Conservation (phyloP, 345 rosid species). For the Linum tenue region DNA sequence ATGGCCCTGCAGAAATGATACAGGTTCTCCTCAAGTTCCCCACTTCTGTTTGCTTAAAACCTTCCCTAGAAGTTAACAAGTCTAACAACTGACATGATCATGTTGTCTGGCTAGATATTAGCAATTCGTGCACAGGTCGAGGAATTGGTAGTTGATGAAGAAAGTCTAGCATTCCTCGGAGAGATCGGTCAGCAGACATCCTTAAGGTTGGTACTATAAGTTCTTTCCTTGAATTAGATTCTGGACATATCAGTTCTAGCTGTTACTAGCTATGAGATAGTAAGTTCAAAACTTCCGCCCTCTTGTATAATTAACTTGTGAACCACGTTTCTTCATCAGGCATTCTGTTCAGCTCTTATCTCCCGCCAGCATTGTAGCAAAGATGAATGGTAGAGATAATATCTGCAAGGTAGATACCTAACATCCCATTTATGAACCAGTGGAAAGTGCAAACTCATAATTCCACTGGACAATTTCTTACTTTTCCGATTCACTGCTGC, state of each 20-base stretch:
- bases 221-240: too few relatives aligned
- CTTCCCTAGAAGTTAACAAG: neutral
- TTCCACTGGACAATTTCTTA: too few relatives aligned
- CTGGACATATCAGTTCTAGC: too few relatives aligned
- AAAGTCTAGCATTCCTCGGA: slow-evolving; percentile 78
- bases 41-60: neutral
- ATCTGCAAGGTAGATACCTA: slow-evolving; percentile 64
- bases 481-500: too few relatives aligned
- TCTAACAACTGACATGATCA: slow-evolving; percentile 4
- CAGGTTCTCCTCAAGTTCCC: slow-evolving; percentile 40
- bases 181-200: slow-evolving; percentile 80
- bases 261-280: too few relatives aligned
- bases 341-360: slow-evolving; percentile 90
- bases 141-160: slow-evolving; percentile 77
- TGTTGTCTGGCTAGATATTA: slow-evolving; percentile 50
- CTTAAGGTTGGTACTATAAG: slow-evolving; percentile 40
- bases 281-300: too few relatives aligned
- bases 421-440: neutral
- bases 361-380: slow-evolving; percentile 89
- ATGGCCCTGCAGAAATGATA: slow-evolving; percentile 92
- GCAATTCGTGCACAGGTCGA: slow-evolving; percentile 99
- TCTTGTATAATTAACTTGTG: neutral
- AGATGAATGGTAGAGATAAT: slow-evolving; percentile 85
- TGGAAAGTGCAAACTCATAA: too few relatives aligned
- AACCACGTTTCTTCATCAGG: slow-evolving; percentile 29